Percentiles rank a stretch among this genome's conserved stretches.
These are phyloP conservation scores for Ophiostoma piceae DNA, from an alignment of 2,329 filamentous ascomycete species.

Conservation along the genomic window DNA sequence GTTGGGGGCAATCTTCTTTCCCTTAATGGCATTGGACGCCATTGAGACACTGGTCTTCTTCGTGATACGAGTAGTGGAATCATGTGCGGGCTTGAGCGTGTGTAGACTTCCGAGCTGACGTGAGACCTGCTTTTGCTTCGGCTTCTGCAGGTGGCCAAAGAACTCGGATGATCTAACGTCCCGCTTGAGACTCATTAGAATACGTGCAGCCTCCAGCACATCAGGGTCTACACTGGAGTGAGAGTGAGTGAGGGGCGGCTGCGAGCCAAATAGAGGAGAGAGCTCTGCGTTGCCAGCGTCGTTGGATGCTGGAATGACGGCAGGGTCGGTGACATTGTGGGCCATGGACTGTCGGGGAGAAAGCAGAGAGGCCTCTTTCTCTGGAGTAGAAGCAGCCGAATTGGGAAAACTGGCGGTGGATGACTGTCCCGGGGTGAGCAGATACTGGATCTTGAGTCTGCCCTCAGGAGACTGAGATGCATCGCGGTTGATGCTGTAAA, in stretches of 20 bases:
- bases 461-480: background rate
- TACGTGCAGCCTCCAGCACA: slow-evolving; percentile 9
- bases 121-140: background rate
- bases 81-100: slow-evolving; percentile 14
- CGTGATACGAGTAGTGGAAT: slow-evolving; percentile 17
- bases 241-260: background rate
- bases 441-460: slow-evolving; percentile 13
- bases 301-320: background rate
- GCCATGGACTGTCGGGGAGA: background rate
- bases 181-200: slow-evolving; percentile 30
- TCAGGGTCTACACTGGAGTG: background rate
- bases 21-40: background rate
- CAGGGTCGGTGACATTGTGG: background rate
- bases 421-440: slow-evolving; percentile 6
- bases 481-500: background rate
- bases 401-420: background rate
- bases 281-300: background rate
- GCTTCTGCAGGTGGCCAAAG: background rate
- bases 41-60: slow-evolving; percentile 20
- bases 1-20: slow-evolving; percentile 30
- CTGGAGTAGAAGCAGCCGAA: background rate
- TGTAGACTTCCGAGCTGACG: slow-evolving; percentile 10
- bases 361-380: background rate
- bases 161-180: slow-evolving; percentile 5
- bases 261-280: background rate